A percentile compares a stretch with the other conserved stretches of the same genome.
Conservation (phyloP, 176 grass and related monocot genomes). For the Carex littledalei region DNA sequence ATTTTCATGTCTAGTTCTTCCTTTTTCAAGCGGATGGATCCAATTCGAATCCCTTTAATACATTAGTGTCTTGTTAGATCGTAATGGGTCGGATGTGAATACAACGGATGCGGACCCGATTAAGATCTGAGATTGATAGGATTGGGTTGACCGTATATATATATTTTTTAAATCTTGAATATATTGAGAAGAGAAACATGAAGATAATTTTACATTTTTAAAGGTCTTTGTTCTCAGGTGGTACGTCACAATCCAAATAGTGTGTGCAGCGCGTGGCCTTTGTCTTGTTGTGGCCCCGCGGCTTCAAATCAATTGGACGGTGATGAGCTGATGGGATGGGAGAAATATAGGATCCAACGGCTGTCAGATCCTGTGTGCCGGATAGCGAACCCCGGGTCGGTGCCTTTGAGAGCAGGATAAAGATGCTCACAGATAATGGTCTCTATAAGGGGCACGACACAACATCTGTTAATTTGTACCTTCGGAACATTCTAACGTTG, state of each 20-base stretch:
- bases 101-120: not conserved
- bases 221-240: not conserved
- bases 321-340: conserved; percentile 28
- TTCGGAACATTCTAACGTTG: conserved; percentile 4
- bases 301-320: conserved; percentile 26
- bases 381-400: conserved; percentile 21
- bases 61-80: not conserved
- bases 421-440: conserved; percentile 35
- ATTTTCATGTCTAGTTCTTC: not conserved
- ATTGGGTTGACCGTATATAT: no score
- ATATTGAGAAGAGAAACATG: no score
- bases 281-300: not conserved
- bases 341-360: conserved; percentile 42
- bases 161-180: no score
- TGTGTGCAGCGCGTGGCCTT: not conserved
- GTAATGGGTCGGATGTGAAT: not conserved
- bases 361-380: conserved; percentile 33
- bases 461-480: no score
- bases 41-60: not conserved
- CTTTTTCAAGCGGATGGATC: not conserved
- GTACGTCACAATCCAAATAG: not conserved
- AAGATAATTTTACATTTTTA: no score
- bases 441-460: not conserved
- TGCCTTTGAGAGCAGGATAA: conserved; percentile 42
- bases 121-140: no score